Percentiles rank a stretch among this genome's conserved stretches.
These are phyloP conservation scores for Kluyveromyces sp. DNA, from an alignment of 1,139 yeast species.

Conservation along the genomic window DNA sequence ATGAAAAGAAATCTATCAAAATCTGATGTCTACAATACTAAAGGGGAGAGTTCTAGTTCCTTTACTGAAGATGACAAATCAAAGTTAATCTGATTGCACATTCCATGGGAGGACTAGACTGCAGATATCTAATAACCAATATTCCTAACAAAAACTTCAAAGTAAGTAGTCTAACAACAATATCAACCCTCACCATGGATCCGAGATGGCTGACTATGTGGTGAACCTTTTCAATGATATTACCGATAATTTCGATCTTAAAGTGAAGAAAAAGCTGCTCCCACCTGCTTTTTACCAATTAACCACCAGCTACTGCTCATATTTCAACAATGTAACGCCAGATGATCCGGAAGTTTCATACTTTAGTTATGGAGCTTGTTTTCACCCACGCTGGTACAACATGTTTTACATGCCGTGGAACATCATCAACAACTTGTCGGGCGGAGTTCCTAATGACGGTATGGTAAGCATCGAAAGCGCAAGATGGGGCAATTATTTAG, in stretches of 20 bases:
- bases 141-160: conserved; percentile 41
- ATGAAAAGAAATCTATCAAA: conserved; percentile 29
- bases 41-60: conserved; percentile 12
- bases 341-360: conserved; percentile 61
- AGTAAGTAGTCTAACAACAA: conserved; percentile 68
- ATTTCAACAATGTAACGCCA: conserved; percentile 45
- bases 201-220: conserved; percentile 72
- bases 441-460: conserved; percentile 68
- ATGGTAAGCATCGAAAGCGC: conserved; percentile 72
- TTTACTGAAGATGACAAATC: conserved; percentile 20
- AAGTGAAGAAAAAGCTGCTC: conserved; percentile 17
- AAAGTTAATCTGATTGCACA: conserved; percentile 78
- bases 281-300: conserved; percentile 51
- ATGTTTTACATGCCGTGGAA: conserved; percentile 58
- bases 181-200: conserved; percentile 82
- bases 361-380: conserved; percentile 77
- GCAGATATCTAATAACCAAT: conserved; percentile 62
- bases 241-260: conserved; percentile 8
- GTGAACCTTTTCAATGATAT: conserved; percentile 31
- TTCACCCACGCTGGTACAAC: conserved; percentile 55
- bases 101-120: conserved; percentile 91
- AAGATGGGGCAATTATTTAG: conserved; percentile 77
- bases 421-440: conserved; percentile 38
- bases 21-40: conserved; percentile 31
- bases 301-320: conserved; percentile 46